Conservation (phyloP, 371 early-diverging fungal genomes). For the Racocetra persica region DNA sequence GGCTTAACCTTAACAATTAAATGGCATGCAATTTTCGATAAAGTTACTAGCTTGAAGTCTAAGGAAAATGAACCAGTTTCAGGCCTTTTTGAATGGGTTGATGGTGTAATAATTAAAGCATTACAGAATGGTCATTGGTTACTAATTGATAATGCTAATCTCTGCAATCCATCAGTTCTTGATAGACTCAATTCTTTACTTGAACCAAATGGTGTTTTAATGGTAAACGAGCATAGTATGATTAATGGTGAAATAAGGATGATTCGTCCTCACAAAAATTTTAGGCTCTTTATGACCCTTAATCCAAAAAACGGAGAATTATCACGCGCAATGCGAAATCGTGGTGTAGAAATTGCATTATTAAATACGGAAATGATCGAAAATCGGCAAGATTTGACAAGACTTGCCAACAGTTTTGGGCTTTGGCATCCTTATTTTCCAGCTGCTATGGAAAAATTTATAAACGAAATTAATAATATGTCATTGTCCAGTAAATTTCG, state of each 20-base stretch:
- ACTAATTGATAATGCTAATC: constrained; percentile 98
- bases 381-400: constrained; percentile 53
- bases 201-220: constrained; percentile 88
- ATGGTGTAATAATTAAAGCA: constrained; percentile 95
- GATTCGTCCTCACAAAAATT: constrained; percentile 92
- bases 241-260: constrained; percentile 82
- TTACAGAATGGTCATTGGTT: constrained; percentile 97
- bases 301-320: constrained; percentile 95
- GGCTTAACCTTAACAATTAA: background rate
- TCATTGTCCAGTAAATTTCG: background rate
- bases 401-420: constrained; percentile 63
- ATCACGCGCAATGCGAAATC: constrained; percentile 97
- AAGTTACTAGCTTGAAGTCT: constrained; percentile 47
- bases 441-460: constrained; percentile 46
- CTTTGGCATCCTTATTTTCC: constrained; percentile 59
- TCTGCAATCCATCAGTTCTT: constrained; percentile 94
- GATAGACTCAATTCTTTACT: constrained; percentile 95
- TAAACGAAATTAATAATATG: background rate
- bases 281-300: constrained; percentile 98
- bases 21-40: background rate
- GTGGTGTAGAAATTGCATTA: constrained; percentile 88
- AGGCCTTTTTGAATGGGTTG: constrained; percentile 96
- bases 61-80: constrained; percentile 66
- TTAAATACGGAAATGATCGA: constrained; percentile 55
- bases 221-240: constrained; percentile 92